These are phyloP conservation scores for Calonectria pseudoturangicola DNA, from an alignment of 2,329 filamentous ascomycete species.

Conservation along the genomic window DNA sequence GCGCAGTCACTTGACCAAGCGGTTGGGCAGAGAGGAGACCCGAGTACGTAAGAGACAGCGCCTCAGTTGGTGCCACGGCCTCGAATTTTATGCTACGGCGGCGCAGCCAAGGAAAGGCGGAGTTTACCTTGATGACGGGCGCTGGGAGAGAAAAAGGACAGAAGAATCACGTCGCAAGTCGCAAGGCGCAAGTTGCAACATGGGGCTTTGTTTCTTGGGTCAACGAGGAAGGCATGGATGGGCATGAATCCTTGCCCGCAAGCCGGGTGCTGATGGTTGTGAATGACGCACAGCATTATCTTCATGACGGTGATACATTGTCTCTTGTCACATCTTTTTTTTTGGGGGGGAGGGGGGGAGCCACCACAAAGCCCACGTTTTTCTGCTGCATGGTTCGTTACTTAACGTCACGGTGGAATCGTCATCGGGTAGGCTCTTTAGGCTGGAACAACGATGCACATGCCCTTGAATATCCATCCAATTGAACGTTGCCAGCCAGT, in stretches of 20 bases:
- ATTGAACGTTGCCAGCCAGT: not conserved
- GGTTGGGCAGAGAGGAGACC: not conserved
- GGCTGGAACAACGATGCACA: slow-evolving; percentile 10
- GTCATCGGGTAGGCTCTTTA: slow-evolving; percentile 36
- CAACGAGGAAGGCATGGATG: not conserved
- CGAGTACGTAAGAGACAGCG: slow-evolving; percentile 11
- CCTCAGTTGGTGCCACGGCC: slow-evolving; percentile 11
- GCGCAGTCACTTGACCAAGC: slow-evolving; percentile 25
- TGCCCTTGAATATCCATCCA: slow-evolving; percentile 5
- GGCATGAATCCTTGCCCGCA: too few relatives aligned
- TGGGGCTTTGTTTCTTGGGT: not conserved
- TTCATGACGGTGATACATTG: slow-evolving; percentile 5
- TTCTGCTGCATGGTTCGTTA: not conserved
- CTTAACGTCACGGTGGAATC: slow-evolving; percentile 47
- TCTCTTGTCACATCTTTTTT: not conserved
- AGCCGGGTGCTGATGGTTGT: not conserved
- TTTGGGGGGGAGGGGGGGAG: not conserved
- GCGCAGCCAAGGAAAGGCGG: slow-evolving; percentile 5
- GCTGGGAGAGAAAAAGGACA: too few relatives aligned
- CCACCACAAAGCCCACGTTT: not conserved
- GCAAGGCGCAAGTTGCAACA: not conserved
- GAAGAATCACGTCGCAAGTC: too few relatives aligned
- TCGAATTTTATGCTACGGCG: slow-evolving; percentile 7
- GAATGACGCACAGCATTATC: not conserved
- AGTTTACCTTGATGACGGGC: slow-evolving; percentile 14